phyloP scores from a whole-genome alignment of 73 alveolate species.

The Blepharisma stoltei region DNA sequence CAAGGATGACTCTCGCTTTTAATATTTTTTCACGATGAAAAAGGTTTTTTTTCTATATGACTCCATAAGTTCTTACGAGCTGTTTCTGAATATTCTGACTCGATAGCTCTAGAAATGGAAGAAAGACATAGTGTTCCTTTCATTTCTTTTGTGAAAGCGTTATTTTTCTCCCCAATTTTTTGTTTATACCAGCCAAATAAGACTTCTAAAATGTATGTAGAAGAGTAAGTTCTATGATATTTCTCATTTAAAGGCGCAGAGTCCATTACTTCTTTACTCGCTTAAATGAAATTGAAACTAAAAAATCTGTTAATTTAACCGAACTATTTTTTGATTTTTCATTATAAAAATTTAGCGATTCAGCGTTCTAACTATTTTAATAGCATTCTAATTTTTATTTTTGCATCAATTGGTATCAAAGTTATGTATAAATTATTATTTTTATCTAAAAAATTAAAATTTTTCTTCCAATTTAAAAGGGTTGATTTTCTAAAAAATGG shows the following conservation, averaged over 20 bases:
- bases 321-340: too few relatives aligned
- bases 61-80: neutral
- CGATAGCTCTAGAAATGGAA: conserved; percentile 52
- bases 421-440: too few relatives aligned
- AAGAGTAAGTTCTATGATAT: conserved; percentile 54
- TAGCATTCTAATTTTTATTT: too few relatives aligned
- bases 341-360: too few relatives aligned
- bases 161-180: conserved; percentile 60
- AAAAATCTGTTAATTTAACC: too few relatives aligned
- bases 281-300: too few relatives aligned
- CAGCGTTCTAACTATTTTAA: too few relatives aligned
- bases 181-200: conserved; percentile 61
- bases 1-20: neutral
- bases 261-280: neutral
- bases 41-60: neutral
- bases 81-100: neutral
- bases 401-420: too few relatives aligned
- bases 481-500: neutral
- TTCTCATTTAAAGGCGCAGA: neutral
- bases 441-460: too few relatives aligned
- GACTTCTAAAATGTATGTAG: conserved; percentile 59
- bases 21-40: neutral
- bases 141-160: conserved; percentile 63
- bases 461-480: too few relatives aligned
- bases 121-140: conserved; percentile 91